Conservation (phyloP, 2,329 filamentous ascomycete species). For the Chaetothyriales sp. region DNA sequence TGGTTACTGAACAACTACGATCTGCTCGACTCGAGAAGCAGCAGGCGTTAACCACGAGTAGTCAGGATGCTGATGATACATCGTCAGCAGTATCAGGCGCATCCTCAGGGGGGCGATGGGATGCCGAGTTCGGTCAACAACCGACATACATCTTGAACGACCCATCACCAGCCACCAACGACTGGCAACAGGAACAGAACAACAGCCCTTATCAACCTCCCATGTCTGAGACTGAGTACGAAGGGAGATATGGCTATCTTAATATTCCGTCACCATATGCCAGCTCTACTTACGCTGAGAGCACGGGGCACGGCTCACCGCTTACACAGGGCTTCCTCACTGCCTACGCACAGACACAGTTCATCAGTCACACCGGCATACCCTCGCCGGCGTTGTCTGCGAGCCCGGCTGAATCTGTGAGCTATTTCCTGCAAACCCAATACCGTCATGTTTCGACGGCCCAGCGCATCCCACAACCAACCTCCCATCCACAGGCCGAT, state of each 20-base stretch:
- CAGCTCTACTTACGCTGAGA: neutral
- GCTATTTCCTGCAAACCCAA: neutral
- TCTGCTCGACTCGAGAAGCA: slow-evolving; percentile 7
- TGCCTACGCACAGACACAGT: neutral
- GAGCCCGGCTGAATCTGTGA: neutral
- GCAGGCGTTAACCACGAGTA: neutral
- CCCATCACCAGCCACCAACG: neutral
- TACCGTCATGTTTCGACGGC: neutral
- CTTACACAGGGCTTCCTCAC: neutral
- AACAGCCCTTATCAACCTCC: neutral
- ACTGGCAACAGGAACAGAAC: neutral
- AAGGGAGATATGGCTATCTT: neutral
- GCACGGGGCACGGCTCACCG: neutral
- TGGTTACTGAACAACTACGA: slow-evolving; percentile 6
- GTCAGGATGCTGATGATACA: neutral
- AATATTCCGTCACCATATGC: neutral
- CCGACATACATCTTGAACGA: neutral
- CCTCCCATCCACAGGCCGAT: neutral
- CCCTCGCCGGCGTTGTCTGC: neutral
- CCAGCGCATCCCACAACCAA: neutral
- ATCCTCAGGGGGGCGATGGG: neutral
- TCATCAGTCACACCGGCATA: neutral
- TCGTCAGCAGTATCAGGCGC: neutral
- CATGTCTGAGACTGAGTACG: neutral
- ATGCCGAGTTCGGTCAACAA: neutral